Conservation (phyloP, 2,329 filamentous ascomycete species). For the Pseudogymnoascus sp. region DNA sequence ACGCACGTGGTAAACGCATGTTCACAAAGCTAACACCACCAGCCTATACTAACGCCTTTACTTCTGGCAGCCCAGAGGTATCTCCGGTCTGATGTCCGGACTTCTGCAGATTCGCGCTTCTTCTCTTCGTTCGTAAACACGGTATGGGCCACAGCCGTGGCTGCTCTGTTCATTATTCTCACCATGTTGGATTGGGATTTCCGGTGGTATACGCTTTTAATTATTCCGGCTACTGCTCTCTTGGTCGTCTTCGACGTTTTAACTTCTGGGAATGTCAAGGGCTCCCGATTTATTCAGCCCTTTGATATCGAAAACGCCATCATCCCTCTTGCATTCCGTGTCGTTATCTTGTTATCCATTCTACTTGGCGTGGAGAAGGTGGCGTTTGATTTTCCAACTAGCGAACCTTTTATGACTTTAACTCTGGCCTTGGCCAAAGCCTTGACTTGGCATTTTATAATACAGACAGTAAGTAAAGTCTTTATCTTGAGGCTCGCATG, state of each 20-base stretch:
- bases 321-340: constrained; percentile 20
- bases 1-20: not conserved
- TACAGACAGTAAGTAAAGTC: constrained; percentile 24
- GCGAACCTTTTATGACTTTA: constrained; percentile 14
- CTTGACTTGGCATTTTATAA: constrained; percentile 30
- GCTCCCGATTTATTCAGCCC: not conserved
- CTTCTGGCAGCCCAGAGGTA: constrained; percentile 23
- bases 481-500: constrained; percentile 7
- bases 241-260: constrained; percentile 25
- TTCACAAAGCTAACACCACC: not conserved
- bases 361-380: constrained; percentile 16
- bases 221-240: constrained; percentile 24
- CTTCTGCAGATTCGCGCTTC: constrained; percentile 10
- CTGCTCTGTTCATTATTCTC: constrained; percentile 19
- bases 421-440: constrained; percentile 26
- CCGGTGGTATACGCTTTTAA: constrained; percentile 19
- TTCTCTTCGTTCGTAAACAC: constrained; percentile 18
- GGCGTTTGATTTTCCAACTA: constrained; percentile 21
- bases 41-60: constrained; percentile 29
- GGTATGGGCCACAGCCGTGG: constrained; percentile 19
- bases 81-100: constrained; percentile 12
- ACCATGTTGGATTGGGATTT: constrained; percentile 26
- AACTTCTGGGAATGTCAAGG: not conserved
- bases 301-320: not conserved
- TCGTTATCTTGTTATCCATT: constrained; percentile 15